Evolutionary conservation across 257 asterid species (phyloP).

Genomic region (Capsicum chinense): DNA sequence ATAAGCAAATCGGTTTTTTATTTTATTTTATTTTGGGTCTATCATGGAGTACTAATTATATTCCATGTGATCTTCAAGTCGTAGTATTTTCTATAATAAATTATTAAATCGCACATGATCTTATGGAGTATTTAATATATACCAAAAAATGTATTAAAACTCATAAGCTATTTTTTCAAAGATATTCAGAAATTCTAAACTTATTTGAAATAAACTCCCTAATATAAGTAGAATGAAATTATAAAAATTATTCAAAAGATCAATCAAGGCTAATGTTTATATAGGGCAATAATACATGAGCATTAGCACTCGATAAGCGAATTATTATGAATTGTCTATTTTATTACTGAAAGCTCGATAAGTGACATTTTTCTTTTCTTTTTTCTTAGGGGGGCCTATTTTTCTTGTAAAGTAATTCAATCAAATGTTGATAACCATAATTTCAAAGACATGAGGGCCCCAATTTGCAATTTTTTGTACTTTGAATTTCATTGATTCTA

Average conservation of each 20-base stretch:
- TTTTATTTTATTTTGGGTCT: too few relatives aligned
- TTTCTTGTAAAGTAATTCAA: neutral
- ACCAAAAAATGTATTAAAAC: too few relatives aligned
- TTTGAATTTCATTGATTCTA: neutral
- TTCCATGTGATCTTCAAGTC: neutral
- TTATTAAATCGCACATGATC: neutral
- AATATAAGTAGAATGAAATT: too few relatives aligned
- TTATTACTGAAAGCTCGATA: neutral
- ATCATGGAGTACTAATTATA: too few relatives aligned
- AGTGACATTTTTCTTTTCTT: neutral
- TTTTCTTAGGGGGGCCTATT: neutral
- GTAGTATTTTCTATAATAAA: neutral
- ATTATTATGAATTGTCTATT: too few relatives aligned
- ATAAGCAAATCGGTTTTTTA: neutral
- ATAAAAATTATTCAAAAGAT: too few relatives aligned
- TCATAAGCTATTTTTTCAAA: neutral
- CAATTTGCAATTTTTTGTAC: neutral
- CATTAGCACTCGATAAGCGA: too few relatives aligned
- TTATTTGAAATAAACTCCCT: neutral
- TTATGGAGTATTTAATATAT: neutral
- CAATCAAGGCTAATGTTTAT: too few relatives aligned
- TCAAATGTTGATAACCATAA: neutral
- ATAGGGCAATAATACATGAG: too few relatives aligned
- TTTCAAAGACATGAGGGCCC: neutral
- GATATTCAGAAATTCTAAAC: neutral